Conservation (phyloP, 2,329 filamentous ascomycete species). For the Ophiostoma tasmaniense region DNA sequence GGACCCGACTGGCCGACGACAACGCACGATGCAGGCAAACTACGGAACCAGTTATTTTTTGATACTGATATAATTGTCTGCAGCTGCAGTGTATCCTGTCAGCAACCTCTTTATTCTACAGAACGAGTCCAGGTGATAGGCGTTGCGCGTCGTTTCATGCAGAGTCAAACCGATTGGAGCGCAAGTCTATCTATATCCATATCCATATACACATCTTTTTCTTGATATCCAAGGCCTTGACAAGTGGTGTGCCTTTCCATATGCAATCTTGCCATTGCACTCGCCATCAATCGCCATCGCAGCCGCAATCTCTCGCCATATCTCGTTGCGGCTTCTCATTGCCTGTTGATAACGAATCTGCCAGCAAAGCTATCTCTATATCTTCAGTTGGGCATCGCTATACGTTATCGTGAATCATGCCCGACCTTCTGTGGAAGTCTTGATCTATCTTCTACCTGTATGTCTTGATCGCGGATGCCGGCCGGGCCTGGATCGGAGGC, state of each 20-base stretch:
- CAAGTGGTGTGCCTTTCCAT: not conserved
- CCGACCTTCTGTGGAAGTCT: not conserved
- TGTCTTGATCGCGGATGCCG: not conserved
- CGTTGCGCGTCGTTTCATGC: not conserved
- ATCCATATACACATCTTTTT: too few relatives aligned
- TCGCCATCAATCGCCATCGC: not conserved
- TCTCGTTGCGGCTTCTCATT: not conserved
- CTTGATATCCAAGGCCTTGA: not conserved
- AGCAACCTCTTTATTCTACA: not conserved
- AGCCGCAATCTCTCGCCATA: not conserved
- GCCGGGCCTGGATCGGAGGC: not conserved
- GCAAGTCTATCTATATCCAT: not conserved
- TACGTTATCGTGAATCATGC: constrained; percentile 1
- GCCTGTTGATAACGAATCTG: not conserved
- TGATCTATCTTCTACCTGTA: not conserved
- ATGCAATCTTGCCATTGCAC: not conserved
- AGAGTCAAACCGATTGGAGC: not conserved
- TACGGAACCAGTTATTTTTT: not conserved
- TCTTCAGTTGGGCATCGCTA: not conserved
- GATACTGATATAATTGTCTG: not conserved
- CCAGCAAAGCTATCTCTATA: not conserved
- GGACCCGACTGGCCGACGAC: constrained; percentile 3
- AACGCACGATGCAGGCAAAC: not conserved
- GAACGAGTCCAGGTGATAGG: too few relatives aligned
- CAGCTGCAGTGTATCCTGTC: not conserved